Percentiles rank a stretch among this genome's conserved stretches.
Conservation (phyloP, 805 yeast genomes). For the Yarrowia sp. region DNA sequence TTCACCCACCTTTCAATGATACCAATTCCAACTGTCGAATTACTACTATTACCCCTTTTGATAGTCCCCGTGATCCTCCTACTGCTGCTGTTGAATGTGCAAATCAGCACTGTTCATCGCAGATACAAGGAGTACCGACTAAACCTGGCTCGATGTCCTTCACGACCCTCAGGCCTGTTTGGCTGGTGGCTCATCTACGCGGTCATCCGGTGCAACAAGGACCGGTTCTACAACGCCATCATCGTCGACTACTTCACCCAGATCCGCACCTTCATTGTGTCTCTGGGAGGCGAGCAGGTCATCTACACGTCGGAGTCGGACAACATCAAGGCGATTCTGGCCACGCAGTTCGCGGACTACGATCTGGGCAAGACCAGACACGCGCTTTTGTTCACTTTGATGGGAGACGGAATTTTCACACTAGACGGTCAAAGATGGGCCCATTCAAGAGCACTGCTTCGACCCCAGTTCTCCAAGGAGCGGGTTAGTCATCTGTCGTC, state of each 20-base stretch:
- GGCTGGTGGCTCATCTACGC: conserved; percentile 32
- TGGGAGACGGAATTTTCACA: conserved; percentile 52
- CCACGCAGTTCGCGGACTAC: conserved; percentile 48
- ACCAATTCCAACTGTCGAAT: background rate
- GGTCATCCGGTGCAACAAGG: background rate
- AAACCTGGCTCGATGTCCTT: background rate
- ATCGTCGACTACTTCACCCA: conserved; percentile 1
- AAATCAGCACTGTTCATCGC: background rate
- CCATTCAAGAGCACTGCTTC: conserved; percentile 50
- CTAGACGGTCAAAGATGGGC: conserved; percentile 50
- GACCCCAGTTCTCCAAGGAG: conserved; percentile 50
- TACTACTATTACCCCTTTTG: background rate
- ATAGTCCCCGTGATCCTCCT: conserved; percentile 1
- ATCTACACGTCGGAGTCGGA: conserved; percentile 48
- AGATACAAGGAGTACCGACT: conserved; percentile 23
- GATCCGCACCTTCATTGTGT: conserved; percentile 12
- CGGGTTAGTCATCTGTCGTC: conserved; percentile 47
- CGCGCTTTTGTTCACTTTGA: conserved; percentile 44
- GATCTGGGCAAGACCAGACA: conserved; percentile 46
- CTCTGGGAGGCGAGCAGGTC: conserved; percentile 26
- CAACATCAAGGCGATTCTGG: conserved; percentile 49
- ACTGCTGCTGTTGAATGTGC: background rate
- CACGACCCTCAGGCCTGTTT: background rate
- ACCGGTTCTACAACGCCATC: background rate
- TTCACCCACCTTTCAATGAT: too few relatives aligned